Conservation (phyloP, 495 filamentous ascomycete genomes). For the Neurospora pannonica region DNA sequence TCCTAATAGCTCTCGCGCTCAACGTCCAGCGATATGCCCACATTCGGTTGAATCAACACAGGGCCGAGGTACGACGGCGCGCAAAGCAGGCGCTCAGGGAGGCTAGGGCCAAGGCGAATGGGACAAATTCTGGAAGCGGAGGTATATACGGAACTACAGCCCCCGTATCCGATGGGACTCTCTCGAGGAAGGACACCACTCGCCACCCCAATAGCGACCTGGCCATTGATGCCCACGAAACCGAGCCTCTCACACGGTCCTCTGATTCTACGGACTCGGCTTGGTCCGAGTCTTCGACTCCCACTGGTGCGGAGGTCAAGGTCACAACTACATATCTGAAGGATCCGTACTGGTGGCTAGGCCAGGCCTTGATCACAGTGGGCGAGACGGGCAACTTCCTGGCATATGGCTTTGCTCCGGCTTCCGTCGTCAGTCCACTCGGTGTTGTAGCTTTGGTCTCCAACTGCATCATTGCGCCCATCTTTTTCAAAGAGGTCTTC, state of each 20-base stretch:
- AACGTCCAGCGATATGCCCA: conserved; percentile 97
- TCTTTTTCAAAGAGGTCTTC: conserved; percentile 83
- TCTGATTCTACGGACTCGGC: conserved; percentile 34
- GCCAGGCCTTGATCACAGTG: conserved; percentile 82
- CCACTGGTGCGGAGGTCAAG: conserved; percentile 23
- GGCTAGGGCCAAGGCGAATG: conserved; percentile 3
- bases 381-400: conserved; percentile 95
- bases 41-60: conserved; percentile 53
- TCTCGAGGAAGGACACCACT: conserved; percentile 11
- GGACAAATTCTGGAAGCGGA: conserved; percentile 11
- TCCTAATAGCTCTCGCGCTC: conserved; percentile 88
- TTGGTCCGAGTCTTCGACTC: conserved; percentile 25
- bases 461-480: conserved; percentile 91
- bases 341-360: conserved; percentile 93
- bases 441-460: conserved; percentile 92
- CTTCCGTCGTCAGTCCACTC: conserved; percentile 92
- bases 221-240: conserved; percentile 27
- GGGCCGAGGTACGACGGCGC: conserved; percentile 33
- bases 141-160: conserved; percentile 14
- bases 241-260: conserved; percentile 39
- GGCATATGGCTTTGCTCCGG: conserved; percentile 96
- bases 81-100: conserved; percentile 38
- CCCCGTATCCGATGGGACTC: conserved; percentile 1
- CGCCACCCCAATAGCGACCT: conserved; percentile 22
- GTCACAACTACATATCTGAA: conserved; percentile 54